Conservation (phyloP, 768 basidiomycete species). For the Rhizopogon vinicolor region DNA sequence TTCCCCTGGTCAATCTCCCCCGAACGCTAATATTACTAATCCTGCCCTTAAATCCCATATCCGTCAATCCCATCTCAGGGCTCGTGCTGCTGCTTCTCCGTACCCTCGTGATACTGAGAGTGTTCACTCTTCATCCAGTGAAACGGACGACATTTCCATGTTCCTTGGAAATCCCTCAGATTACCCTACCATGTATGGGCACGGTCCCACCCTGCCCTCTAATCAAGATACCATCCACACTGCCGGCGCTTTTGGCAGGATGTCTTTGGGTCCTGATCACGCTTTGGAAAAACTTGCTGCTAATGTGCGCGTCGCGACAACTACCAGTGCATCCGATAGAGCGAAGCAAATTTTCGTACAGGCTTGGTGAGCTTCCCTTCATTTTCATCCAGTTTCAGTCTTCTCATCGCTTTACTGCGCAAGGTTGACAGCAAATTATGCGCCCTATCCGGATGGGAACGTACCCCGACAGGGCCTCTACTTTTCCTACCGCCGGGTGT, state of each 20-base stretch:
- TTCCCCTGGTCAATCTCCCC: conserved; percentile 58
- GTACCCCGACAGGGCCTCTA: conserved; percentile 93
- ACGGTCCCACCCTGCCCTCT: conserved; percentile 33
- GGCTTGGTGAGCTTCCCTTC: conserved; percentile 61
- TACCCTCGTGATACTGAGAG: conserved; percentile 85
- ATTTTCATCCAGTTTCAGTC: conserved; percentile 12
- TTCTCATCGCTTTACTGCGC: conserved; percentile 12
- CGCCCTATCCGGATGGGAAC: conserved; percentile 88
- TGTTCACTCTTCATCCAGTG: conserved; percentile 83
- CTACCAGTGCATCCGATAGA: conserved; percentile 85
- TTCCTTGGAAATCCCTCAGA: conserved; percentile 59
- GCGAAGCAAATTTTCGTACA: conserved; percentile 93
- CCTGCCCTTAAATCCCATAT: conserved; percentile 75
- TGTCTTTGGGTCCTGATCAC: conserved; percentile 74
- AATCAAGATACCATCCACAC: conserved; percentile 52
- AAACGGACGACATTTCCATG: conserved; percentile 85
- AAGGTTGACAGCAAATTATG: conserved; percentile 87
- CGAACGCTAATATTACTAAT: conserved; percentile 72
- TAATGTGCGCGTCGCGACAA: conserved; percentile 84
- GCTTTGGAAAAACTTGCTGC: conserved; percentile 82
- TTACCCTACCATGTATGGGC: conserved; percentile 64
- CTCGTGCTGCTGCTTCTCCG: conserved; percentile 76
- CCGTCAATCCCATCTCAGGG: conserved; percentile 72
- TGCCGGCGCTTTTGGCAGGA: conserved; percentile 70
- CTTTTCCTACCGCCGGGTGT: conserved; percentile 87